Percentiles rank a stretch among this genome's conserved stretches.
Conservation (phyloP, 208 protist species). For the Giardia duodenalis region DNA sequence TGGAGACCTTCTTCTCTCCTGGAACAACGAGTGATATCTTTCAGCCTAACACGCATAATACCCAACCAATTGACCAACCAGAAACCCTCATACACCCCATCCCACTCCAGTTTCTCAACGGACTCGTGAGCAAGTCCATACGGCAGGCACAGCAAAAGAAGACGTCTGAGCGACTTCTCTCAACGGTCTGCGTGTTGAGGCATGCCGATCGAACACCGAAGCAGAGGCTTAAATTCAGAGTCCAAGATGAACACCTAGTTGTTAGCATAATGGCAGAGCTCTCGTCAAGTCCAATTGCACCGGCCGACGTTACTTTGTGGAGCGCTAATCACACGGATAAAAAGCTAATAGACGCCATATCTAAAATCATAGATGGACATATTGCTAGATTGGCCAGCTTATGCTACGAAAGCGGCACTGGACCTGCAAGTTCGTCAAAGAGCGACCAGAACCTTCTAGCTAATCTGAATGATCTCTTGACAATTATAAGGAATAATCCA, state of each 20-base stretch:
- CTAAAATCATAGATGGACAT: background rate
- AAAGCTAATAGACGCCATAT: background rate
- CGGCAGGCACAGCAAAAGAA: background rate
- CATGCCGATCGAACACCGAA: constrained; percentile 26
- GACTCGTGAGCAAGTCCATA: background rate
- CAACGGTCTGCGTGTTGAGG: background rate
- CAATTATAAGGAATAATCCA: background rate
- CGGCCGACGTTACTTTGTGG: background rate
- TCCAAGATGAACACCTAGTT: background rate
- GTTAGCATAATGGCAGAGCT: background rate
- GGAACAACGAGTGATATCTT: background rate
- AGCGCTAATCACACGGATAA: background rate
- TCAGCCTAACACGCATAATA: background rate
- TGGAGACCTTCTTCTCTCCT: background rate
- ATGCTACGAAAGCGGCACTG: background rate
- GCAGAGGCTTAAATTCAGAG: background rate
- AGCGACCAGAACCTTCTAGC: background rate
- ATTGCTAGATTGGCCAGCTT: background rate
- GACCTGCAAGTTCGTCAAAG: background rate
- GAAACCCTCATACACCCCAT: background rate
- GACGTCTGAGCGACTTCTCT: background rate
- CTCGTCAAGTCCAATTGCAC: background rate
- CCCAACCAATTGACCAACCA: background rate
- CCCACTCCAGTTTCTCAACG: background rate
- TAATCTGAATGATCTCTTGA: background rate